A percentile compares a stretch with the other conserved stretches of the same genome.
Conservation (phyloP, 2,329 filamentous ascomycete genomes). For the Leptodontidium sp. region DNA sequence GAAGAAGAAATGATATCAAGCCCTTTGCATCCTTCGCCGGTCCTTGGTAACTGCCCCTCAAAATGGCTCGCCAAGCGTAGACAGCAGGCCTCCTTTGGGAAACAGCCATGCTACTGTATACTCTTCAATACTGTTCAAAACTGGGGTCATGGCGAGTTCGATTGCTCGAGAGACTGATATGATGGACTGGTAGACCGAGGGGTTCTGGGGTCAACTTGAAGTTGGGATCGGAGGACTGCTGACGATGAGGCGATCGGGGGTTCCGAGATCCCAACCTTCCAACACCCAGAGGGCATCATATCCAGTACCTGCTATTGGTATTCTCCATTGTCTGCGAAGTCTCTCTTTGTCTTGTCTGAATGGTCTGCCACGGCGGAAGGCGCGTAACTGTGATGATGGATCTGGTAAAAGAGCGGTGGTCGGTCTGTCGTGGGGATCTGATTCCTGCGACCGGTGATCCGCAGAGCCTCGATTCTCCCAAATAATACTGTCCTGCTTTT, state of each 20-base stretch:
- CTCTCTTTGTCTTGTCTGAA: background rate
- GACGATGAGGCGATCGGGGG: background rate
- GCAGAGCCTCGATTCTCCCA: background rate
- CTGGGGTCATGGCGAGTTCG: background rate
- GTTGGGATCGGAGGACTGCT: background rate
- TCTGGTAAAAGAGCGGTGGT: conserved; percentile 6
- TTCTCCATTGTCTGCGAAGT: background rate
- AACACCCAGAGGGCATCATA: background rate
- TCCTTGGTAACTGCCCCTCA: background rate
- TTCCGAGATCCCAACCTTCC: background rate
- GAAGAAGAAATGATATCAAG: background rate
- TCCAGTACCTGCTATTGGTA: background rate
- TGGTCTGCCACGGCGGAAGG: too few species aligned
- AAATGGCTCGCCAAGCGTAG: background rate
- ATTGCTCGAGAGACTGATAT: background rate
- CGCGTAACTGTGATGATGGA: background rate
- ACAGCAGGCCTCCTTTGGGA: background rate
- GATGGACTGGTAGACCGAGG: background rate
- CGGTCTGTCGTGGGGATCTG: background rate
- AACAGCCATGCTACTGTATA: background rate
- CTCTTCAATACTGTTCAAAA: background rate
- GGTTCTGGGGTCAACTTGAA: background rate
- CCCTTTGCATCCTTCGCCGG: background rate
- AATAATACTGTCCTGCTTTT: background rate
- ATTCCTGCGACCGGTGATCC: background rate